Evolutionary conservation across 2,329 filamentous ascomycete genomes (phyloP), one percentile per base, ranked within the genome.

Genomic region (Talaromyces verruculosus): DNA sequence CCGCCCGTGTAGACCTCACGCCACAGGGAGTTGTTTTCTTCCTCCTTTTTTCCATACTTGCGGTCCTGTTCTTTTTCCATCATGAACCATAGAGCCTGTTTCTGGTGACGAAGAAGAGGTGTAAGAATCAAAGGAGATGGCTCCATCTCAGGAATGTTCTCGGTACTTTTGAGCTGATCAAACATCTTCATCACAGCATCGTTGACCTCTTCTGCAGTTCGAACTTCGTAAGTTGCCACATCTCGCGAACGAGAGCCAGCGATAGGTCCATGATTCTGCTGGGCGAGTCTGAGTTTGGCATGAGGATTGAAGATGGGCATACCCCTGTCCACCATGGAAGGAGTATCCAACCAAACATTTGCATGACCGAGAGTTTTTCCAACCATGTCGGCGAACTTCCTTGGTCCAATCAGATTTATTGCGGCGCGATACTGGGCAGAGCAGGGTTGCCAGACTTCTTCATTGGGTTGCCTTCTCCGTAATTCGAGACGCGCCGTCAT

Each of bases 51-150:
- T 22, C 87, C 85, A 61, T 84, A 84, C n/a, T 83, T 82, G 13
- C 85, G 83, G 0, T 87, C 85, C 59, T 87, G 85, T 77, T 98
- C 94, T 68, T 91, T 90, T 22, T 86, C 85, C 10, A 84, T 87
- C 89, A 98, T 92, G 75, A 97, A 98, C 75, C 89, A 87, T 0
- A 98, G 84, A 0, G 91, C 94, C 78, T 97, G 93, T 76, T 92
- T 95, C 76, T 98, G 94, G 78, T 98, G 94, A 66, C 85, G 84
- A 49, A 97, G 87, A 19, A 98, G 80, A 33, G 87, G 83, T 0
- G 89, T 93, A 65, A 84, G 84, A 63, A 95, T 84, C 6, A 81
- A 77, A 2, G 79, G 69, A 63, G 87, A 83, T 0, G 91, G 85
- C 3, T 94, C 88, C 80, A 89, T 88, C 69, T 89, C 85, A 0